Base-by-base conservation (phyloP, 352 stramenopile genomes). In the Phytopythium delawarense region DNA sequence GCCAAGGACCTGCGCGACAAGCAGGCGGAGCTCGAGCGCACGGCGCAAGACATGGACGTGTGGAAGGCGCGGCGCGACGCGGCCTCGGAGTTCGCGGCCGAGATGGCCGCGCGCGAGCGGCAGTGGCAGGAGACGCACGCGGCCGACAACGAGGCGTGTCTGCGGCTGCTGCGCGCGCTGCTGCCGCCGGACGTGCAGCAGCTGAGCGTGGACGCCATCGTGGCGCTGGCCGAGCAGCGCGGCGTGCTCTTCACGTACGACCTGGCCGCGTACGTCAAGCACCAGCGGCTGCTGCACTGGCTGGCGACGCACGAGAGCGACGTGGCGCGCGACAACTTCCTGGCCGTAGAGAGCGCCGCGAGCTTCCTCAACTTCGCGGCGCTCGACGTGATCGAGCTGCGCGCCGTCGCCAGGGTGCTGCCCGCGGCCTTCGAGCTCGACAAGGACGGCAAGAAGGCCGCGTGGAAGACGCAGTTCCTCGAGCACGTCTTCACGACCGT, bases 251-350 rank as follows among this genome's bases (percentile, higher is more conserved):
- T 77, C 68, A 88, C 84, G 20, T 85, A 87, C 59, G 84, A 94
- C 39, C 64, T 94, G 34, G 82, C 79, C 40, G 60, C 73, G 7
- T 94, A 94, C 67, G 64, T 94, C 64, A 94, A 94, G 66, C 77
- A 85, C 51, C 92, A 94, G 57, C 73, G 75, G 11, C 74, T 92
- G 23, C 65, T 94, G 37, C 84, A 92, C 32, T 94, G 84, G 82
- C 56, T 94, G 23, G 76, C 91, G 25, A 91, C 79, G 6, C 84
- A 94, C 63, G 75, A 81, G 66, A 75, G 71, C 44, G 84, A 94
- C 60, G 75, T 92, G 23, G 65, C 69, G 39, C 73, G 80, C 23
- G 81, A 84, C 58, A 91, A 91, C 50, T 92, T 94, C 49, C 63
- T 94, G 32, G 72, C 81, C 18, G 62, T 84, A 53, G 82, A 91